A percentile compares a stretch with the other conserved stretches of the same genome.
Conservation (phyloP, 371 early-diverging fungal species). For the Globomyces sp. region DNA sequence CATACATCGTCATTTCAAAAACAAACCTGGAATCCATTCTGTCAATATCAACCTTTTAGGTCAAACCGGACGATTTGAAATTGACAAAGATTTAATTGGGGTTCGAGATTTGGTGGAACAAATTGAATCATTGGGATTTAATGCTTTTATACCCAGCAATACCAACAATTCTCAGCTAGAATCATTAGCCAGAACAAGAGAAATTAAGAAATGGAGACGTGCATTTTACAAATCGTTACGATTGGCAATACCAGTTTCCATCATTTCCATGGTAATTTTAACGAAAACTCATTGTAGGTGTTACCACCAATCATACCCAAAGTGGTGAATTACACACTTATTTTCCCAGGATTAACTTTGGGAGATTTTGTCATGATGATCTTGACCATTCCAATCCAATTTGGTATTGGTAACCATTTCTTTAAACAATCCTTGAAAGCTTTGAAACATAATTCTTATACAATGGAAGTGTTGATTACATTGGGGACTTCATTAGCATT, state of each 20-base stretch:
- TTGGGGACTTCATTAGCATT: constrained; percentile 86
- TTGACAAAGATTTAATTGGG: constrained; percentile 61
- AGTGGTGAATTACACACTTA: constrained; percentile 13
- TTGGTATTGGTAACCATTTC: constrained; percentile 81
- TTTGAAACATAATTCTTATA: constrained; percentile 74
- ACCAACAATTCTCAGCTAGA: constrained; percentile 78
- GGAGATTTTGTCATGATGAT: constrained; percentile 63
- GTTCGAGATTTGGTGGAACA: constrained; percentile 74
- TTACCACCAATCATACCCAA: constrained; percentile 48
- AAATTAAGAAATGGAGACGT: constrained; percentile 78
- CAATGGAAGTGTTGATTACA: constrained; percentile 94
- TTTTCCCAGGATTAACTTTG: constrained; percentile 61
- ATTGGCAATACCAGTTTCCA: constrained; percentile 81
- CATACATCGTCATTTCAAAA: constrained; percentile 71
- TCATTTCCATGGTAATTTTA: constrained; percentile 71
- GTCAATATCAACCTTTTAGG: constrained; percentile 76
- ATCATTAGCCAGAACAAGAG: constrained; percentile 79
- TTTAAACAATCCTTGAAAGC: constrained; percentile 76
- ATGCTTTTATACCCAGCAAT: constrained; percentile 70
- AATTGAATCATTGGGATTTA: constrained; percentile 83
- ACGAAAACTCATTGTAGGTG: too few species aligned
- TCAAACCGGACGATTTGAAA: constrained; percentile 70
- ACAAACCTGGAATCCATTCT: constrained; percentile 62
- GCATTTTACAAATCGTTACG: constrained; percentile 60
- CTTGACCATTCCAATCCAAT: constrained; percentile 89